Base-by-base conservation (phyloP, 2,329 filamentous ascomycete genomes). In the Ilyonectria robusta region DNA sequence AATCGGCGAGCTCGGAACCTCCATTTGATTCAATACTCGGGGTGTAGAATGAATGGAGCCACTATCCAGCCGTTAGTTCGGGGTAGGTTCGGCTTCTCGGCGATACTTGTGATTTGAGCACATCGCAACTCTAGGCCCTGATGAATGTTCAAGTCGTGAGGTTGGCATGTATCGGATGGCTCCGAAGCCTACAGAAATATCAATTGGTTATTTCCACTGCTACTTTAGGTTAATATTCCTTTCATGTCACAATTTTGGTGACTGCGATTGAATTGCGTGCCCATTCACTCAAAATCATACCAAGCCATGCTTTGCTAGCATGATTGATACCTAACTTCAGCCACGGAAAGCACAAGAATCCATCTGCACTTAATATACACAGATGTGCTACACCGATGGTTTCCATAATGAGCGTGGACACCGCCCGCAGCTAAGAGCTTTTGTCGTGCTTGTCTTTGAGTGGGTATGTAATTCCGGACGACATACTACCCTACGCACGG, bases 331-430 rank as follows among this genome's bases (percentile, higher is more conserved):
- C 37, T 6, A 46, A 53, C 11, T 63, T 63, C 1, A 53, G 57
- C 53, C 60, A 63, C 5, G 57, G 44, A 44, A 63, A 57, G 6
- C 33, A 48, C 6, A 63, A 13, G 7, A 63, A 63, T 6, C 42
- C 60, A 50, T 51, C 13, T 10, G 54, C 50, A 3, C 37, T 13
- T 19, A 42, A 51, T 6, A 62, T 6, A 9, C 51, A 48, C 1
- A 56, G 35, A 21, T 44, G 48, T n/a, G 59, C 29, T 19, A 47
- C 11, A 11, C 31, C 13, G 2, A 62, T 54, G 4, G 58, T 61
- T 15, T 7, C 8, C n/a, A 5, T 19, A 17, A 7, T 42, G 40
- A 42, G 17, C 15, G 40, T 42, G 17, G 15, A 42, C 17, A 42
- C 15, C 7, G 6, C 19, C 15, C 40, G 40, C n/a, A 7, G 7